phyloP scores from a whole-genome alignment of 257 asterid species.

The Agastache rugosa region DNA sequence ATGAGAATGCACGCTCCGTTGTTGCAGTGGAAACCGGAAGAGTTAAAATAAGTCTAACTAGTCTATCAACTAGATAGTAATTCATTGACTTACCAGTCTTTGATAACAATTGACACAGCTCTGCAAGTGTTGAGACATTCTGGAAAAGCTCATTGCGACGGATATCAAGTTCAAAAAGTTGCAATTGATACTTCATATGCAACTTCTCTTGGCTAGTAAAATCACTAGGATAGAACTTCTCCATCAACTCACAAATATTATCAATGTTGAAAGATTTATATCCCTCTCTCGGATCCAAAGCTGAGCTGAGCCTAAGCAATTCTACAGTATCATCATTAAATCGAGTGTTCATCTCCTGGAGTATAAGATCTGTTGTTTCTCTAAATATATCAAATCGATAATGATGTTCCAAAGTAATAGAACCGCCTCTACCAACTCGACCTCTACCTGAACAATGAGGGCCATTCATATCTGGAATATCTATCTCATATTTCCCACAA shows the following conservation, averaged over 20 bases:
- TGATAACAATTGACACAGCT: background rate
- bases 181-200: conserved; percentile 12
- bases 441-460: too few species aligned
- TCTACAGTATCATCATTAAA: background rate
- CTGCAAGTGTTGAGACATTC: background rate
- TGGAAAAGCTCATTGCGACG: background rate
- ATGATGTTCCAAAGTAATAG: too few species aligned
- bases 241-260: background rate
- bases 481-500: background rate
- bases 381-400: too few species aligned
- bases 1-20: conserved; percentile 7
- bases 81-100: too few species aligned
- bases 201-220: background rate
- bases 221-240: background rate
- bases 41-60: background rate
- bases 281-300: conserved; percentile 3
- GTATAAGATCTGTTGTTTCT: too few species aligned
- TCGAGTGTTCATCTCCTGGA: background rate
- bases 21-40: background rate
- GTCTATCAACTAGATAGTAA: background rate
- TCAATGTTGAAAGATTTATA: conserved; percentile 7
- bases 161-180: conserved; percentile 15
- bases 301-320: too few species aligned
- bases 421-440: too few species aligned
- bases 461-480: background rate